A percentile compares a stretch with the other conserved stretches of the same genome.
phyloP scores from a whole-genome alignment of 2,329 filamentous ascomycete genomes.

The Ustilaginoidea virens region DNA sequence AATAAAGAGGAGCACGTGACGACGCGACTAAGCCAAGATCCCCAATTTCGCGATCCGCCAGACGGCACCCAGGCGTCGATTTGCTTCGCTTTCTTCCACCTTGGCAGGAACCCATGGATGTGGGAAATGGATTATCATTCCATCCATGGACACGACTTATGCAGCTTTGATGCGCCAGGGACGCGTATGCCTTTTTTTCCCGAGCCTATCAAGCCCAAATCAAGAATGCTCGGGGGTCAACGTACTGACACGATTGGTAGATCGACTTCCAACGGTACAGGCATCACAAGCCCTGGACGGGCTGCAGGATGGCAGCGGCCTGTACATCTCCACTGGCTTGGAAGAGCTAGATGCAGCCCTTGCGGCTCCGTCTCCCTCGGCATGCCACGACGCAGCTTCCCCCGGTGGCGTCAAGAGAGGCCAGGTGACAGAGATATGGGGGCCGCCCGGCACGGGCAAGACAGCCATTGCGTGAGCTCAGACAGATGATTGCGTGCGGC shows the following conservation, averaged over 20 bases:
- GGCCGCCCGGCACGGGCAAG: constrained; percentile 74
- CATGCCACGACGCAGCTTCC: constrained; percentile 6
- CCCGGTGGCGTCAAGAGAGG: constrained; percentile 53
- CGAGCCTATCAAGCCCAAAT: no score
- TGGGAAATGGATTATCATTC: constrained; percentile 40
- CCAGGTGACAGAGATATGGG: constrained; percentile 76
- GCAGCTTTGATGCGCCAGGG: constrained; percentile 40
- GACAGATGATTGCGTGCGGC: not conserved
- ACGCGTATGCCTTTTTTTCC: constrained; percentile 29
- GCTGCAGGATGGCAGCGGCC: constrained; percentile 33
- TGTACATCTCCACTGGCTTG: constrained; percentile 41
- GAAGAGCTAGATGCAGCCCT: constrained; percentile 34
- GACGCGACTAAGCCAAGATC: no score
- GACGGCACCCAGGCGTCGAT: no score
- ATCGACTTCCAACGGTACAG: constrained; percentile 62
- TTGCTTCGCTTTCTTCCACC: no score
- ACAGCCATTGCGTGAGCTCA: constrained; percentile 58
- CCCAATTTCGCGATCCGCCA: no score
- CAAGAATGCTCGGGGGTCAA: not conserved
- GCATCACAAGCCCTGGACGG: constrained; percentile 56
- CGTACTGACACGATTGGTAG: constrained; percentile 23
- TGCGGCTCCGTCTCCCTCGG: constrained; percentile 5
- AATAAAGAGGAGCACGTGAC: no score
- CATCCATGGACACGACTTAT: constrained; percentile 43
- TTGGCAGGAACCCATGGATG: no score